Conservation (phyloP, 306 rosid genomes). For the Acacia confusa region DNA sequence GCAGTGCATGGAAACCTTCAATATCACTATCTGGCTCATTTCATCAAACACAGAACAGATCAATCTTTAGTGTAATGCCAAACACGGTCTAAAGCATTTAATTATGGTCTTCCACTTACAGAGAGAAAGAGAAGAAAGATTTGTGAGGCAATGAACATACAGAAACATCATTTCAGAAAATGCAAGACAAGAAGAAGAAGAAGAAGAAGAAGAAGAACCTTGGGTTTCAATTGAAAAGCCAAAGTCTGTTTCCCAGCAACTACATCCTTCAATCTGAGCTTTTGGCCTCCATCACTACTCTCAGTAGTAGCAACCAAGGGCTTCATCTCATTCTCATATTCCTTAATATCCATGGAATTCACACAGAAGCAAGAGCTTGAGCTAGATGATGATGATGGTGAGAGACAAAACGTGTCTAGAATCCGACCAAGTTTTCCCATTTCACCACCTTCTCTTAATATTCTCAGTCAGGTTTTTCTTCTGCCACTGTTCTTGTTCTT, state of each 20-base stretch:
- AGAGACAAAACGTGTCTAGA: constrained; percentile 58
- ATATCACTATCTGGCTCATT: constrained; percentile 63
- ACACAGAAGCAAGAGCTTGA: constrained; percentile 75
- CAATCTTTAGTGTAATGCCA: neutral
- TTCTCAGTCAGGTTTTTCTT: constrained; percentile 8
- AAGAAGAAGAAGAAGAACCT: constrained; percentile 40
- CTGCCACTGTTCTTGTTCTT: neutral
- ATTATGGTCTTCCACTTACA: neutral
- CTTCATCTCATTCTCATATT: constrained; percentile 55
- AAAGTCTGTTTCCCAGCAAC: constrained; percentile 73
- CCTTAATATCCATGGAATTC: constrained; percentile 52
- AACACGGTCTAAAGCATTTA: neutral
- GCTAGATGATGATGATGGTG: constrained; percentile 35
- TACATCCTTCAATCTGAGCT: constrained; percentile 64
- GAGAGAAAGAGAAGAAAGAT: neutral
- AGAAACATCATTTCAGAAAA: constrained; percentile 7
- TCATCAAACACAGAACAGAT: constrained; percentile 6
- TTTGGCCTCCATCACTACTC: constrained; percentile 42
- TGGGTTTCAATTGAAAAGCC: constrained; percentile 88
- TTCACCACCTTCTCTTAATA: constrained; percentile 25
- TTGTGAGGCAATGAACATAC: neutral
- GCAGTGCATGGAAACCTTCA: constrained; percentile 94
- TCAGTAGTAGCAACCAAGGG: constrained; percentile 46
- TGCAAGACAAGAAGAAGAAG: constrained; percentile 21
- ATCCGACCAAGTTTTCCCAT: constrained; percentile 76